A percentile compares a stretch with the other conserved stretches of the same genome.
Evolutionary conservation across 257 asterid genomes (phyloP).

Genomic region (Salvia miltiorrhiza): DNA sequence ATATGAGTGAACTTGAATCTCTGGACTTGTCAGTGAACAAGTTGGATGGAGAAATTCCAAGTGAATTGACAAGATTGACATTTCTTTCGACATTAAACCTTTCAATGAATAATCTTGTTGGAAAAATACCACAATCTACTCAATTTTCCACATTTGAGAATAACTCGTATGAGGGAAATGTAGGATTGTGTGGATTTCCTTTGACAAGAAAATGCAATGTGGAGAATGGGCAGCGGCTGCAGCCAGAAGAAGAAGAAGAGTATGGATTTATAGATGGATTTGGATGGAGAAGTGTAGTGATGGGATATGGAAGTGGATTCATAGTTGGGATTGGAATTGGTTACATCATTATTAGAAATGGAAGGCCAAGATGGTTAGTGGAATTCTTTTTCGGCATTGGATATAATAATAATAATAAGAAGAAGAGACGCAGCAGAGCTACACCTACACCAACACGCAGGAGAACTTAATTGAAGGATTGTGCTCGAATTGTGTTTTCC

Average conservation of each 20-base stretch:
- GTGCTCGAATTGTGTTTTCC: too few species aligned
- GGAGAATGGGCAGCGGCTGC: too few species aligned
- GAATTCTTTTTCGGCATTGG: not conserved
- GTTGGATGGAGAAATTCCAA: constrained; percentile 15
- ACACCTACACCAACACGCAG: too few species aligned
- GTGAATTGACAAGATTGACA: constrained; percentile 1
- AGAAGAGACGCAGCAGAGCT: too few species aligned
- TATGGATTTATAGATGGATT: not conserved
- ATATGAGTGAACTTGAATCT: constrained; percentile 13
- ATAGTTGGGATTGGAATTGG: not conserved
- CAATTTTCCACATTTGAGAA: constrained; percentile 20
- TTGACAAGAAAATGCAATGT: constrained; percentile 7
- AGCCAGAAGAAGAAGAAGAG: not conserved
- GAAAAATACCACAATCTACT: not conserved
- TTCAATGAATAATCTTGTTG: constrained; percentile 12
- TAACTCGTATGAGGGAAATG: constrained; percentile 7
- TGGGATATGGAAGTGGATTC: not conserved
- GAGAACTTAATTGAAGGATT: too few species aligned
- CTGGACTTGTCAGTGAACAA: constrained; percentile 19
- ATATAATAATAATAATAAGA: too few species aligned
- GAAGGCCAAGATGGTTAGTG: not conserved
- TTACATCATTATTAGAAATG: not conserved
- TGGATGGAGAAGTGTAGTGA: not conserved
- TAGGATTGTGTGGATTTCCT: constrained; percentile 20
- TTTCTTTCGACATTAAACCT: not conserved